phyloP scores from a whole-genome alignment of 768 basidiomycete species.

The Boletus patriciae region DNA sequence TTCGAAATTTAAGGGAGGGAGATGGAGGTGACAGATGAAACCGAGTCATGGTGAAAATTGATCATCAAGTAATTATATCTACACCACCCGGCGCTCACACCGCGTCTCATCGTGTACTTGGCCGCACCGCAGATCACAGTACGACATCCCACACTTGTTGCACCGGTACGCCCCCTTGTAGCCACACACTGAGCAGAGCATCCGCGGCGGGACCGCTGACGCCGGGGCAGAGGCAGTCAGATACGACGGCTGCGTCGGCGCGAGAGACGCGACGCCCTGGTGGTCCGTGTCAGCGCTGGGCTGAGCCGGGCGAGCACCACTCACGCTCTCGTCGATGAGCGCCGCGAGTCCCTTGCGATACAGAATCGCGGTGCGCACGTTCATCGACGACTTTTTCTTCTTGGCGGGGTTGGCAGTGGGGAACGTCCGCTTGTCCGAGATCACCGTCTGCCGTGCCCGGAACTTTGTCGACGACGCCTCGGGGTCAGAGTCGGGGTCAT shows the following conservation, averaged over 20 bases:
- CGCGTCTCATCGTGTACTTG: conserved; percentile 75
- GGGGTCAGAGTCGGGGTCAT: conserved; percentile 32
- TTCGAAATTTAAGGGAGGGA: background rate
- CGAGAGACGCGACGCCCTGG: conserved; percentile 59
- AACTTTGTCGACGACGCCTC: conserved; percentile 46
- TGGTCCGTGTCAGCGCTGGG: background rate
- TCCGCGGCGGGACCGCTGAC: conserved; percentile 61
- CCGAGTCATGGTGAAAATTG: conserved; percentile 14
- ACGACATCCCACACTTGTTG: conserved; percentile 71
- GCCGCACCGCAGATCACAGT: conserved; percentile 73
- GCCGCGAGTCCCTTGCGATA: conserved; percentile 78
- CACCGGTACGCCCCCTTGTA: conserved; percentile 83
- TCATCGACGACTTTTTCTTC: conserved; percentile 82
- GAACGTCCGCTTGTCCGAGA: conserved; percentile 71
- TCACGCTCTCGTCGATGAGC: conserved; percentile 77
- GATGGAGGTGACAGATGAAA: background rate
- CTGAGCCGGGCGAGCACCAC: conserved; percentile 27
- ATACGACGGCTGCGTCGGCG: conserved; percentile 61
- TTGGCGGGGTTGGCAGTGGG: conserved; percentile 27
- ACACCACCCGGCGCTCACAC: conserved; percentile 73
- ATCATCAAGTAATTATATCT: conserved; percentile 8
- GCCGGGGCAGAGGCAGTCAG: conserved; percentile 64
- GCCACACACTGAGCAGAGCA: conserved; percentile 84
- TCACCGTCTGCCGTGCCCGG: conserved; percentile 66
- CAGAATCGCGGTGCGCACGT: conserved; percentile 73